These are phyloP conservation scores for Xylariomycetidae sp. DNA, from an alignment of 2,329 filamentous ascomycete species.

Conservation along the genomic window DNA sequence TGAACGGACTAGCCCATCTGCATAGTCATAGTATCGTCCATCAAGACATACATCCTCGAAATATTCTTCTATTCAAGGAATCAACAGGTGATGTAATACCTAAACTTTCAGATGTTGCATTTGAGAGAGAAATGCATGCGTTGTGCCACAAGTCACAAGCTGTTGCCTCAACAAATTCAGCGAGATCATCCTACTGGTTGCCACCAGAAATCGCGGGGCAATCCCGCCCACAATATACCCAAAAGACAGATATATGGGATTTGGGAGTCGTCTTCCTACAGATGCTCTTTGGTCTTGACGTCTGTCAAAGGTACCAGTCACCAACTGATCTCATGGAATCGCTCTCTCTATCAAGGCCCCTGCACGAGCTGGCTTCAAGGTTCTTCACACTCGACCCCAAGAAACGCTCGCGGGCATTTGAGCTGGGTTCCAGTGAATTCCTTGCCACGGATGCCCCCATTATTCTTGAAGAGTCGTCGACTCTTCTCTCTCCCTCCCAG, in stretches of 20 bases:
- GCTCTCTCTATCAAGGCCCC: constrained; percentile 65
- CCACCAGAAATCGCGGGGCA: constrained; percentile 69
- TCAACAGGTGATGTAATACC: constrained; percentile 63
- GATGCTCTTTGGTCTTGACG: constrained; percentile 84
- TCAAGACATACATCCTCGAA: constrained; percentile 73
- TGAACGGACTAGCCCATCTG: constrained; percentile 83
- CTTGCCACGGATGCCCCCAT: constrained; percentile 61
- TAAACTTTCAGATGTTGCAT: constrained; percentile 71
- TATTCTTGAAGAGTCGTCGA: constrained; percentile 41
- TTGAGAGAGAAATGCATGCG: constrained; percentile 62
- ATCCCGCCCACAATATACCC: constrained; percentile 58
- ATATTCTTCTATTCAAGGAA: constrained; percentile 72
- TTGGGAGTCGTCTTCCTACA: constrained; percentile 88
- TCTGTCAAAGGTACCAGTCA: constrained; percentile 72
- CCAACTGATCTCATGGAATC: constrained; percentile 69
- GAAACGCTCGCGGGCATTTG: constrained; percentile 79
- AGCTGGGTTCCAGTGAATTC: constrained; percentile 61
- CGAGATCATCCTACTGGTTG: constrained; percentile 77
- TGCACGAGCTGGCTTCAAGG: constrained; percentile 75
- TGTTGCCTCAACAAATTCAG: constrained; percentile 50
- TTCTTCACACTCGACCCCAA: constrained; percentile 83
- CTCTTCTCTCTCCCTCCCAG: constrained; percentile 34
- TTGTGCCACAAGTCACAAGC: constrained; percentile 51
- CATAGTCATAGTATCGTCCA: constrained; percentile 83
- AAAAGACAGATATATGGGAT: constrained; percentile 92